Evolutionary conservation across 345 rosid genomes (phyloP), one percentile per base, ranked within the genome.

Genomic region (Gossypium bickii): DNA sequence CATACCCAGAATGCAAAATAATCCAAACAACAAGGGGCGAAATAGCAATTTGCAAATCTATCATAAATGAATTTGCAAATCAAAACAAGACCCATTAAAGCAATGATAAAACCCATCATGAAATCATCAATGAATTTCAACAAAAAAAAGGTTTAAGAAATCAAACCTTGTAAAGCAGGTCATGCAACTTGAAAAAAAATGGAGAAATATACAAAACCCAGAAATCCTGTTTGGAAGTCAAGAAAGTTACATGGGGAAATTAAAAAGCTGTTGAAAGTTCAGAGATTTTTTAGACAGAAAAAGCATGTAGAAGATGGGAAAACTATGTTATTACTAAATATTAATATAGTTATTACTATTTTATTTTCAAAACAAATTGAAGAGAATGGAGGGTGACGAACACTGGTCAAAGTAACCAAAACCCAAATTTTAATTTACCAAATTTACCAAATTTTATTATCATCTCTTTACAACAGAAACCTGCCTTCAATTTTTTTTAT

Each of bases 331-430:
- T 57, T 74, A 71, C 61, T 60, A 52, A 43, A 41, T 65, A 41
- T 66, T 47, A 11, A 15, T 58, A 58, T 11, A 17, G 41, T 41
- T 64, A 41, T 41, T 64, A 63, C 8, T 27, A 18, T 67, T 47
- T 49, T 49, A 18, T 55, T 55, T 55, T 18, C 2, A 4, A 59
- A 57, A 72, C 16, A 22, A 43, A 73, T 24, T 18, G 44, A 73
- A 11, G 8, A 18, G 17, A 47, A 81, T 76, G 84, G 82, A 83
- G 77, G 80, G 80, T 77, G 75, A 18, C 66, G 70, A 82, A 84
- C 93, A 85, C 70, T 83, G 86, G 97, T 92, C 94, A 92, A 89
- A 90, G 88, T 88, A 83, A 87, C 86, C 86, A 86, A 73, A 78
- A 76, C 83, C 83, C 70, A 68, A 53, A 65, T 80, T 86, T 87